Evolutionary conservation across 1,284 basidiomycete genomes (phyloP).

Genomic region (Ganoderma lucidum): DNA sequence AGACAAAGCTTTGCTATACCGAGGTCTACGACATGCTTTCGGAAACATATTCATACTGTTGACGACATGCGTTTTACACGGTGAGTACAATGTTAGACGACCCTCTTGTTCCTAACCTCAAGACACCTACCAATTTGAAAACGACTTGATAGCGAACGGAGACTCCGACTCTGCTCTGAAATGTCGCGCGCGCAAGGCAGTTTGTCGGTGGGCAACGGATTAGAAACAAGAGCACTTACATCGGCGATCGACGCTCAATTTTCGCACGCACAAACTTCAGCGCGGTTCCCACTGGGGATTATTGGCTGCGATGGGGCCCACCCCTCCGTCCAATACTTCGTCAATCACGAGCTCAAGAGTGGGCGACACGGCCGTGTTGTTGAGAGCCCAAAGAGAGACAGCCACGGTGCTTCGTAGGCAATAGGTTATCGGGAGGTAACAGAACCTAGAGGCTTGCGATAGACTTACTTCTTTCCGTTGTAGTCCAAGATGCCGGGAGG

Average conservation of each 20-base stretch:
- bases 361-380: conserved; percentile 56
- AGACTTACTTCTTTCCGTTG: conserved; percentile 70
- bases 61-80: too few species aligned
- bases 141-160: too few species aligned
- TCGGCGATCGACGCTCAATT: background rate
- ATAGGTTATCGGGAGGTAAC: background rate
- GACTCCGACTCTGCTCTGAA: too few species aligned
- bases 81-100: too few species aligned
- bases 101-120: too few species aligned
- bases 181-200: too few species aligned
- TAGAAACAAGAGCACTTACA: background rate
- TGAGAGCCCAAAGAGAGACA: conserved; percentile 75
- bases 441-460: too few species aligned
- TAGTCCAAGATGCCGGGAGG: conserved; percentile 78
- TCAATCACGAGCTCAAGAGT: conserved; percentile 64
- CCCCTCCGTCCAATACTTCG: conserved; percentile 68
- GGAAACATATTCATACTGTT: too few species aligned
- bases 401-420: conserved; percentile 65
- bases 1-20: too few species aligned
- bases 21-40: too few species aligned
- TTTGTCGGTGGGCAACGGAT: too few species aligned
- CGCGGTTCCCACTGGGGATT: conserved; percentile 8
- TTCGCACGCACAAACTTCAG: background rate
- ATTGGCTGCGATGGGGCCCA: conserved; percentile 52
- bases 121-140: too few species aligned